Evolutionary conservation across 2,329 filamentous ascomycete species (phyloP).

Genomic region (Bisporella sp.): DNA sequence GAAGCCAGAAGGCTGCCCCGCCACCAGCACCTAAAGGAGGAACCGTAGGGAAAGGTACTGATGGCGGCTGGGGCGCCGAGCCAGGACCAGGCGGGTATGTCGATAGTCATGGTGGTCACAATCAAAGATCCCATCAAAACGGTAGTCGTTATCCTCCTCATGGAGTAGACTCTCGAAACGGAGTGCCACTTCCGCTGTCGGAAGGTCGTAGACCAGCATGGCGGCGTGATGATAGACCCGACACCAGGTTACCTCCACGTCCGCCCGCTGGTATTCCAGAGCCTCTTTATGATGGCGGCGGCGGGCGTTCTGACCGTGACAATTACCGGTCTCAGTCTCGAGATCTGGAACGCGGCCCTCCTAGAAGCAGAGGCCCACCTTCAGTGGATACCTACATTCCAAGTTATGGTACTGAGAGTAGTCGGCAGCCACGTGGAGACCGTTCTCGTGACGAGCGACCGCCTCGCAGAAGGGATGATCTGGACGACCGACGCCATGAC

Average conservation of each 20-base stretch:
- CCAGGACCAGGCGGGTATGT: constrained; percentile 15
- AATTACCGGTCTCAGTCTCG: constrained; percentile 35
- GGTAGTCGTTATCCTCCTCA: constrained; percentile 19
- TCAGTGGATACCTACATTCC: constrained; percentile 44
- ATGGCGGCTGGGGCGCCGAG: constrained; percentile 28
- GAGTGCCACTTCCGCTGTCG: constrained; percentile 16
- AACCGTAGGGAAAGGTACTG: constrained; percentile 68
- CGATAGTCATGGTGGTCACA: constrained; percentile 18
- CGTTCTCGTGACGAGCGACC: constrained; percentile 17
- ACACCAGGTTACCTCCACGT: constrained; percentile 24
- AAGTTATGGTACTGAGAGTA: constrained; percentile 34
- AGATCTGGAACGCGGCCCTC: constrained; percentile 20
- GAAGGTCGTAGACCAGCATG: constrained; percentile 28
- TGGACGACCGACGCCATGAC: constrained; percentile 32
- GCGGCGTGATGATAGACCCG: constrained; percentile 20
- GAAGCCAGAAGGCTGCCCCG: constrained; percentile 74
- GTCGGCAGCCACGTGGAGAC: constrained; percentile 28
- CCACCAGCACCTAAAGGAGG: constrained; percentile 90
- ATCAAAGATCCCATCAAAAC: constrained; percentile 20
- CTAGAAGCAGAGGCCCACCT: constrained; percentile 16
- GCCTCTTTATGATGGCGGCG: constrained; percentile 19
- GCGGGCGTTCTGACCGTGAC: constrained; percentile 29
- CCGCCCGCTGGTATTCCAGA: constrained; percentile 19
- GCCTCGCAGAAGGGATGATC: constrained; percentile 31
- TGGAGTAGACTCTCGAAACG: constrained; percentile 18